Base-by-base conservation (phyloP, 2,329 filamentous ascomycete genomes). In the Pseudocercospora fijiensis region DNA sequence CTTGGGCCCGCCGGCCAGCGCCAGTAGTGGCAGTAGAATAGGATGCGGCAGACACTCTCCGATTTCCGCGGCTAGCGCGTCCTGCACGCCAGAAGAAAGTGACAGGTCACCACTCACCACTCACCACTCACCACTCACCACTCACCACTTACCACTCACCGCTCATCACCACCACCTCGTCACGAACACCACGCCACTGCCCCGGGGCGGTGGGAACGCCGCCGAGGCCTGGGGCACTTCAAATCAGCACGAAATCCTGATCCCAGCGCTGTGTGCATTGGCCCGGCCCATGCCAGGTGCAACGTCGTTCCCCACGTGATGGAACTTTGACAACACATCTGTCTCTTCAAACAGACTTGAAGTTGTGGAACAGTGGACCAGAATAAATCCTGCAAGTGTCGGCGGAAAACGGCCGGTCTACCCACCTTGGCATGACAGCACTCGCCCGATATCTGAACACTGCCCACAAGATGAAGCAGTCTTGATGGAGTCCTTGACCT, bases 221-320 rank as follows among this genome's bases (percentile, higher is more conserved):
- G 64, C 55, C 58, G n/a, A n/a, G n/a, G n/a, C 66, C 49, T 64
- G 66, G 59, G 16, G 58, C 53, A 62, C 63, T 64, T 59, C 60
- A 65, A 60, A 55, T 65, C 66, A 68, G 66, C 66, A 49, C 18
- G 26, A 27, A 56, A 30, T 59, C 53, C 58, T 53, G 52, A 67
- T 66, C 63, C 64, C 65, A 63, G 66, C 53, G 24, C 30, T 26
- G 55, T 41, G 64, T 68, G 66, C 66, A 68, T 68, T 67, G 66
- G 65, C 62, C 55, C 62, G 60, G 58, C 24, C 56, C 56, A 57
- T 61, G 55, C 58, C n/a, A n/a, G n/a, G n/a, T 63, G 61, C 61
- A 58, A 52, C 26, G 59, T 43, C n/a, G n/a, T n/a, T n/a, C n/a
- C n/a, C 37, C 37, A 41, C 37, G 37, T 41, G 37, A 41, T 41